Conservation (phyloP, 2,329 filamentous ascomycete species). For the Aotearoamyces nothofagi region DNA sequence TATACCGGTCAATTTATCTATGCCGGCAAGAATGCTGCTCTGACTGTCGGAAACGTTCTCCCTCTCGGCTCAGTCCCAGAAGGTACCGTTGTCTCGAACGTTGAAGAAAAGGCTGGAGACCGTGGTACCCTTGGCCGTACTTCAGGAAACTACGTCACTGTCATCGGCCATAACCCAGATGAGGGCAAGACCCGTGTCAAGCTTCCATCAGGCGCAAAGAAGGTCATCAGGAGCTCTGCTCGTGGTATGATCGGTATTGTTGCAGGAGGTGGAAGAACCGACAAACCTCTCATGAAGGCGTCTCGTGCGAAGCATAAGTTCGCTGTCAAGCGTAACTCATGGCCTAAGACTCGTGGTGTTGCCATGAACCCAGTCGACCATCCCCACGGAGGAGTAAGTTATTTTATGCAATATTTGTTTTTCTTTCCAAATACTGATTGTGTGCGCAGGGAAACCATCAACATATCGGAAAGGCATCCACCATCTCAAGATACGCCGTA, state of each 20-base stretch:
- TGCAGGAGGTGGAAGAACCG: constrained; percentile 96
- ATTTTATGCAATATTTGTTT: constrained; percentile 35
- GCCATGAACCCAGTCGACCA: constrained; percentile 99
- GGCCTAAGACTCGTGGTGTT: constrained; percentile 99
- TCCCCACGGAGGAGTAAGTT: constrained; percentile 92
- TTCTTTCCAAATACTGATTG: constrained; percentile 2
- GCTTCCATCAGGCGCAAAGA: constrained; percentile 98
- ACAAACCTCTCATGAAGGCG: constrained; percentile 94
- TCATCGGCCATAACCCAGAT: constrained; percentile 94
- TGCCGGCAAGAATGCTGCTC: constrained; percentile 94
- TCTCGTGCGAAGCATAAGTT: constrained; percentile 98
- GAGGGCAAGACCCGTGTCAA: constrained; percentile 99
- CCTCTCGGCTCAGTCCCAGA: constrained; percentile 89
- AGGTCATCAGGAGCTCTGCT: constrained; percentile 82
- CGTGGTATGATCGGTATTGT: constrained; percentile 99
- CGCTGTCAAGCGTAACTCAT: constrained; percentile 99
- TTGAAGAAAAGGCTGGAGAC: constrained; percentile 98
- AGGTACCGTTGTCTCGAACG: constrained; percentile 98
- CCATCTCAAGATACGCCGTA: constrained; percentile 94
- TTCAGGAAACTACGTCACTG: constrained; percentile 98
- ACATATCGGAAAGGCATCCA: constrained; percentile 92
- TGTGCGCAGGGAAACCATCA: constrained; percentile 82
- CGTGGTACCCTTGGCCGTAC: constrained; percentile 92
- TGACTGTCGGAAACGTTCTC: constrained; percentile 96
- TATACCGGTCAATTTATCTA: constrained; percentile 99